Conservation (phyloP, 75 land plant species). For the Pseudotsuga menziesii region DNA sequence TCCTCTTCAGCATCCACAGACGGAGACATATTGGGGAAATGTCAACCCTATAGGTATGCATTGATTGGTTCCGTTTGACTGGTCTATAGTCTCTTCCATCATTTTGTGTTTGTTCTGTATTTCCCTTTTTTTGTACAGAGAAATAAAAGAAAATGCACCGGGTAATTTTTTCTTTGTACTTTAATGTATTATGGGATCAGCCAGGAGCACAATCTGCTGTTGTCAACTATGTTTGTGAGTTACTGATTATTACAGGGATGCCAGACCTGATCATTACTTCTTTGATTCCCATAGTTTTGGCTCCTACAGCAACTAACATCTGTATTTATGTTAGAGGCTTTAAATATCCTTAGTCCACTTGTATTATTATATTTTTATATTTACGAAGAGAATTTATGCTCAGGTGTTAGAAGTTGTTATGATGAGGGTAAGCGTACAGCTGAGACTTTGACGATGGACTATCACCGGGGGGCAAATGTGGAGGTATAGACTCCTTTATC, state of each 20-base stretch:
- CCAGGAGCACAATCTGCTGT: not conserved
- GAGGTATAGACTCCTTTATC: slow-evolving; percentile 31
- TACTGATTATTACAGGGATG: not conserved
- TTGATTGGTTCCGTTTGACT: not conserved
- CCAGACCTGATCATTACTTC: not conserved
- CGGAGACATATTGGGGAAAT: slow-evolving; percentile 91
- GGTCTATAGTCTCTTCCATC: not conserved
- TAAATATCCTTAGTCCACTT: not conserved
- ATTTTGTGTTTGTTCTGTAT: not conserved
- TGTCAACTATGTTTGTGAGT: not conserved
- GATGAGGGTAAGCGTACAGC: slow-evolving; percentile 92
- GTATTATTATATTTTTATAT: not conserved
- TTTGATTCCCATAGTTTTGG: not conserved
- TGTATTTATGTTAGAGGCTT: not conserved
- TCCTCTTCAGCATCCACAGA: slow-evolving; percentile 84
- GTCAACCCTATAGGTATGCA: slow-evolving; percentile 80
- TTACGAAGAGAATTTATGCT: not conserved
- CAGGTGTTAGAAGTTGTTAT: slow-evolving; percentile 86
- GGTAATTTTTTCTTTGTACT: not conserved
- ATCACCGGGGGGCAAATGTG: slow-evolving; percentile 76
- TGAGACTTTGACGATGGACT: slow-evolving; percentile 83
- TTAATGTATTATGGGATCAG: not conserved
- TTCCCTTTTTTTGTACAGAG: not conserved
- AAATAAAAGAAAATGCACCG: not conserved
- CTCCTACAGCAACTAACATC: not conserved